Evolutionary conservation across 139 green algal species (phyloP), one percentile per base, ranked within the genome.

Genomic region (Marvania coccoides): DNA sequence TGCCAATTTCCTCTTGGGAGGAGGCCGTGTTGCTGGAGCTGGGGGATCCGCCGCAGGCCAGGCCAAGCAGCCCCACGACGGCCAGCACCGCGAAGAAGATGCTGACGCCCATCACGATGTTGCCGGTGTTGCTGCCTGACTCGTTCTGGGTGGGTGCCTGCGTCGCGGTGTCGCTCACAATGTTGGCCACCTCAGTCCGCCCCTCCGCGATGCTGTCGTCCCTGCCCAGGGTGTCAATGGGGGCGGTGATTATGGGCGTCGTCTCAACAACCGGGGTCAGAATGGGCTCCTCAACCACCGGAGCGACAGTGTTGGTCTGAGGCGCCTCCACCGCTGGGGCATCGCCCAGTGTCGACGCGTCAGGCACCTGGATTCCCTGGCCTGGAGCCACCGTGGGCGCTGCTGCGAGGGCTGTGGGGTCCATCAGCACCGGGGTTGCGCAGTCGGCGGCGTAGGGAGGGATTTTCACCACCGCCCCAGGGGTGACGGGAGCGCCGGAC

Each of bases 391-490:
- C 19, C 19, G 42, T 19, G 19, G 42, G 42, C 42, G 42, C 19
- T 19, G 42, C 42, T 19, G 19, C 19, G 19, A 51, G 19, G 42
- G 42, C 19, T 51, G 19, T 19, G 42, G 42, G 19, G 19, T 51
- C 42, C 19, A 51, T 51, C 19, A 51, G 42, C 42, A 51, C 42
- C 19, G 42, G 42, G 42, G 42, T 19, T 28, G 42, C 19, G 42
- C 42, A 51, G 42, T 19, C 19, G 19, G 42, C 19, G 42, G 19
- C 42, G 19, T 51, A 51, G 19, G 42, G 42, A 28, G 42, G 42
- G 42, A 51, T 51, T 57, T 64, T 64, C 23, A 64, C 33, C 13
- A 64, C 33, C 33, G 26, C 48, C 33, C 57, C 57, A 26, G 24
- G 23, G 0, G 31, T 12, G n/a, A 58, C 6, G 30, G 57, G 57